Base-by-base conservation (phyloP, 169 alveolate genomes). In the Eimeria sp. region DNA sequence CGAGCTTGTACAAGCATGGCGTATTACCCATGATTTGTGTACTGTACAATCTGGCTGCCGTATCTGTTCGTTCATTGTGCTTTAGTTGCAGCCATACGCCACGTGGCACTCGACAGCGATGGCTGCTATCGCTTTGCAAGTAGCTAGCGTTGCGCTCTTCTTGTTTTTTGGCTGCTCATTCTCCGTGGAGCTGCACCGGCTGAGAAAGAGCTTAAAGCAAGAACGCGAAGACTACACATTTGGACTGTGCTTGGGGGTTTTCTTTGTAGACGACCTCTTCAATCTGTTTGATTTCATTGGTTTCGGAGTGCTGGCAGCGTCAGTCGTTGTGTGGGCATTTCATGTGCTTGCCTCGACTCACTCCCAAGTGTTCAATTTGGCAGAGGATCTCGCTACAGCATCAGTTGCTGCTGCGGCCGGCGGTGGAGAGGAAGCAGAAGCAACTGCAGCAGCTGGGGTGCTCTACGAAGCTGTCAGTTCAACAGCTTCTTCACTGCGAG, bases 381-480 rank as follows among this genome's bases (percentile, higher is more conserved):
- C 68, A 30, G 71, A 25, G 0, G 89, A 80, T 23, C 89, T 80
- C 27, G 89, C 43, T 20, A 80, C 68, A 80, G 89, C 72, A 23
- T 52, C 89, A 54, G 89, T 68, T 25, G 71, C 89, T 14, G 68
- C 89, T 18, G 89, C 89, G 14, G 62, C 89, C 72, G 89, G 89
- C 6, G 89, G 68, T 52, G n/a, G 72, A 27, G 52, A 80, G 72
- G 89, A 80, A 54, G 66, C 89, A 49, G 72, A 52, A 27, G 89
- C 89, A 80, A 30, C 89, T 80, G 66, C 89, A 54, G 90, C 90
- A 6, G 90, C 90, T 56, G 90, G 76, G 37, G 90, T 56, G 16
- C 76, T 82, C 72, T 82, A 56, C 54, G 74, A 54, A 8, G 90
- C 68, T 18, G n/a, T 82, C 54, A 82, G 74, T 37, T 52, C 90